A percentile compares a stretch with the other conserved stretches of the same genome.
phyloP scores from a whole-genome alignment of 2,329 filamentous ascomycete species.

The Diplocarpon mali region DNA sequence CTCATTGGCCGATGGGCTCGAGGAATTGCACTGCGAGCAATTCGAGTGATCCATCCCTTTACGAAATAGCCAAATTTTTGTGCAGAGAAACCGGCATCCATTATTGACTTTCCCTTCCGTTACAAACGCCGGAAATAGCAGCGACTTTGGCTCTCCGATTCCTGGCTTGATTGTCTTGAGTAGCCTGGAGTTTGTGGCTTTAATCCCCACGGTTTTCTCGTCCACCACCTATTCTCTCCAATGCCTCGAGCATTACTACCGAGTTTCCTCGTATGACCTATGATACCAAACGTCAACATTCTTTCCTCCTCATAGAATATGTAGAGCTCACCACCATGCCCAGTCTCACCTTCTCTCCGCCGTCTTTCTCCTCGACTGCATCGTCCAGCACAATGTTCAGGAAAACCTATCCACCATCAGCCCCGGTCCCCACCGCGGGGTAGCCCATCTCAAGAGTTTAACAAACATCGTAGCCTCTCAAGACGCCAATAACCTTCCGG shows the following conservation, averaged over 20 bases:
- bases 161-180: neutral
- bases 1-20: slow-evolving; percentile 39
- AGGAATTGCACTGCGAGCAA: slow-evolving; percentile 30
- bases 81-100: slow-evolving; percentile 9
- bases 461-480: slow-evolving; percentile 89
- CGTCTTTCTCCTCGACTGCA: slow-evolving; percentile 86
- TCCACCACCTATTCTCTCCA: slow-evolving; percentile 56
- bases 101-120: slow-evolving; percentile 14
- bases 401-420: slow-evolving; percentile 59
- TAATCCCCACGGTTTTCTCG: slow-evolving; percentile 30
- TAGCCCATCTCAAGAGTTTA: neutral
- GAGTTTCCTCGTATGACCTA: slow-evolving; percentile 95
- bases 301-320: neutral
- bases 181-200: neutral
- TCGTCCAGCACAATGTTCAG: slow-evolving; percentile 97
- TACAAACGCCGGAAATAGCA: slow-evolving; percentile 12
- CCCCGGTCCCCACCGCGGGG: slow-evolving; percentile 1
- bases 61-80: neutral
- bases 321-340: slow-evolving; percentile 72
- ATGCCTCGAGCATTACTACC: slow-evolving; percentile 90
- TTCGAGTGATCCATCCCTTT: slow-evolving; percentile 13
- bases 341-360: slow-evolving; percentile 78
- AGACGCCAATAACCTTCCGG: slow-evolving; percentile 88
- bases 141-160: slow-evolving; percentile 4
- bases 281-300: slow-evolving; percentile 9